phyloP scores from a whole-genome alignment of 2,329 filamentous ascomycete species.

The Hypocreales sp. region DNA sequence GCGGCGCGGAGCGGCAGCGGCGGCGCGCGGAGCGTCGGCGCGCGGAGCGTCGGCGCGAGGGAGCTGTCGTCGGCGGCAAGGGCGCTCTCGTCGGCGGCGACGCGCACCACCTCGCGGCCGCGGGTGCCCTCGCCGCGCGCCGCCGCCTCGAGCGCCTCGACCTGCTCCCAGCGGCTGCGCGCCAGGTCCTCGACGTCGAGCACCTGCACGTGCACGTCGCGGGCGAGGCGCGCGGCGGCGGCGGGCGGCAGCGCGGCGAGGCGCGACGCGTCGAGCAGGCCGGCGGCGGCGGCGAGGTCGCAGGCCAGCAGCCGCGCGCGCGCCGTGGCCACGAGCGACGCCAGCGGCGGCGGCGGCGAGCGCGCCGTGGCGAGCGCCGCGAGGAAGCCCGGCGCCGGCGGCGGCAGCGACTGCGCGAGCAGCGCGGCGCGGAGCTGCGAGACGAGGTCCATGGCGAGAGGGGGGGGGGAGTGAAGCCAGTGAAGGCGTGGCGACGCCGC shows the following conservation, averaged over 20 bases:
- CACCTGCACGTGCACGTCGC: slow-evolving; percentile 63
- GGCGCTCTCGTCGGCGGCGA: slow-evolving; percentile 32
- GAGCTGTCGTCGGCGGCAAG: slow-evolving; percentile 5
- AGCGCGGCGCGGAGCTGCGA: slow-evolving; percentile 23
- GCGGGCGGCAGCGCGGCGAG: slow-evolving; percentile 33
- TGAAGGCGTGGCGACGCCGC: too few relatives aligned
- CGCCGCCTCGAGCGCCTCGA: slow-evolving; percentile 63
- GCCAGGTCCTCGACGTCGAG: slow-evolving; percentile 76
- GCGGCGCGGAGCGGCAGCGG: slow-evolving; percentile 4
- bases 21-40: not conserved
- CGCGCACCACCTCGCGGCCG: slow-evolving; percentile 69
- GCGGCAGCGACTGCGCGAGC: slow-evolving; percentile 36
- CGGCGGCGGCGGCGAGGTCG: slow-evolving; percentile 45
- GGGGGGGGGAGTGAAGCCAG: too few relatives aligned
- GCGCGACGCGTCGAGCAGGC: slow-evolving; percentile 27
- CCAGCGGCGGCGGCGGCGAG: slow-evolving; percentile 44
- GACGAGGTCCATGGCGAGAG: slow-evolving; percentile 9
- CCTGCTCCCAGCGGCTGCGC: slow-evolving; percentile 68
- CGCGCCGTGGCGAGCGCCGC: slow-evolving; percentile 40
- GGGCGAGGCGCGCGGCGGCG: slow-evolving; percentile 33
- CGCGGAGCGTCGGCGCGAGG: not conserved
- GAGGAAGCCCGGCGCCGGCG: slow-evolving; percentile 43
- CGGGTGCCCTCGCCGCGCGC: slow-evolving; percentile 58
- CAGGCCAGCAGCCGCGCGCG: slow-evolving; percentile 65
- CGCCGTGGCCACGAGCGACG: slow-evolving; percentile 62